phyloP scores from a whole-genome alignment of 1,284 basidiomycete genomes.

The Phellopilus nigrolimitatus region DNA sequence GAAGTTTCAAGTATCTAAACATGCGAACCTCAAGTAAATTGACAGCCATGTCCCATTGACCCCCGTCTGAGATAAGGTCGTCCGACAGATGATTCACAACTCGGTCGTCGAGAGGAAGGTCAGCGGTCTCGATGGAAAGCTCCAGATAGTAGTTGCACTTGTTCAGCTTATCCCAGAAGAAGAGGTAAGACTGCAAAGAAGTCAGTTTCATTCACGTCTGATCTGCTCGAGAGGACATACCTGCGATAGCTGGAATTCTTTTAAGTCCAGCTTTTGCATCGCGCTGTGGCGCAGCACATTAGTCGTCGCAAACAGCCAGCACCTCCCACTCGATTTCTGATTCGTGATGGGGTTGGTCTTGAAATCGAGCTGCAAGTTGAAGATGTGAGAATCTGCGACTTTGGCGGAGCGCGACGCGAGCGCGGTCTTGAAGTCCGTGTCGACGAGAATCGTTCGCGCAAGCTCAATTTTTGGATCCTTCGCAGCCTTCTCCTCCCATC shows the following conservation, averaged over 20 bases:
- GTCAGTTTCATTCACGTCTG: not conserved
- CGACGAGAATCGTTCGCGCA: conserved; percentile 76
- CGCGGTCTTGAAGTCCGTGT: conserved; percentile 63
- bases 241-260: conserved; percentile 88
- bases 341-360: conserved; percentile 81
- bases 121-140: conserved; percentile 76
- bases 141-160: conserved; percentile 96
- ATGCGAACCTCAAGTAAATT: conserved; percentile 66
- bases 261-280: conserved; percentile 81
- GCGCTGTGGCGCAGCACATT: conserved; percentile 83
- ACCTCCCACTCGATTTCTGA: conserved; percentile 83
- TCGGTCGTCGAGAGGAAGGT: conserved; percentile 79
- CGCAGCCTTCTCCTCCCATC: conserved; percentile 61
- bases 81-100: conserved; percentile 72
- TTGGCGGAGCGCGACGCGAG: conserved; percentile 62
- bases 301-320: conserved; percentile 91
- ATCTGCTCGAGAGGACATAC: conserved; percentile 31
- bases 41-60: conserved; percentile 94
- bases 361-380: conserved; percentile 78
- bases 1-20: not conserved
- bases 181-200: conserved; percentile 67
- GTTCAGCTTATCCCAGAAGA: conserved; percentile 95
- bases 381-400: conserved; percentile 74
- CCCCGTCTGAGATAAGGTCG: conserved; percentile 86
- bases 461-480: conserved; percentile 65